Base-by-base conservation (phyloP, 2,329 filamentous ascomycete species). In the Bipolaris zeicola region DNA sequence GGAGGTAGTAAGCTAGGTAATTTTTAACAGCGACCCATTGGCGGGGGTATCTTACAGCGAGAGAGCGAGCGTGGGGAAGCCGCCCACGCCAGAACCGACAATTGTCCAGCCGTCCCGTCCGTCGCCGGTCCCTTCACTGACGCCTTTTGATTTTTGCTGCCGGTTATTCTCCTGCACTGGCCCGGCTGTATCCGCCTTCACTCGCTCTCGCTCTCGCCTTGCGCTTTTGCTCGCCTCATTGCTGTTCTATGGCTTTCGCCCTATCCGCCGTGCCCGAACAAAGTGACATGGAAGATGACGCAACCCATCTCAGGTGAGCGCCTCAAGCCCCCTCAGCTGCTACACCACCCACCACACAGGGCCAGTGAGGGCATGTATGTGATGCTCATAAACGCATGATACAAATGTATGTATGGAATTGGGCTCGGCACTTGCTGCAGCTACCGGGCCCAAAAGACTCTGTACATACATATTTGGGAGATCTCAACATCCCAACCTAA, bases 61-160 rank as follows among this genome's bases (percentile, higher is more conserved):
- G 67, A 61, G 63, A 47, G 67, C 57, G 61, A 63, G 62, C 69
- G 67, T 73, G 70, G 71, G 69, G 69, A 70, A 68, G 59, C 60
- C 61, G 55, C 68, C 56, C 50, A 37, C 44, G 50, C 47, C 52
- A 53, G 34, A 36, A 49, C 26, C 11, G 24, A 54, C 38, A 39
- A 52, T 31, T 11, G 10, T 31, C 10, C 37, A 42, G 42, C 37
- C 46, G 56, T 5, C 16, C 22, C 16, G 16, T 7, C 13, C 18
- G 18, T 18, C 20, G 14, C 28, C 8, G 5, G 28, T 31, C 10
- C 11, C 28, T 31, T 31, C 28, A 31, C 38, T 24, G 20, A 20
- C 6, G 38, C 38, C 18, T 1, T 13, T 14, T 6, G 11, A 24
- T 8, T 22, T 24, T 41, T n/a, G 39, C 39, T n/a, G 14, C 1